Percentiles rank a stretch among this genome's conserved stretches.
Evolutionary conservation across 768 basidiomycete species (phyloP).

Genomic region (Russula lepida): DNA sequence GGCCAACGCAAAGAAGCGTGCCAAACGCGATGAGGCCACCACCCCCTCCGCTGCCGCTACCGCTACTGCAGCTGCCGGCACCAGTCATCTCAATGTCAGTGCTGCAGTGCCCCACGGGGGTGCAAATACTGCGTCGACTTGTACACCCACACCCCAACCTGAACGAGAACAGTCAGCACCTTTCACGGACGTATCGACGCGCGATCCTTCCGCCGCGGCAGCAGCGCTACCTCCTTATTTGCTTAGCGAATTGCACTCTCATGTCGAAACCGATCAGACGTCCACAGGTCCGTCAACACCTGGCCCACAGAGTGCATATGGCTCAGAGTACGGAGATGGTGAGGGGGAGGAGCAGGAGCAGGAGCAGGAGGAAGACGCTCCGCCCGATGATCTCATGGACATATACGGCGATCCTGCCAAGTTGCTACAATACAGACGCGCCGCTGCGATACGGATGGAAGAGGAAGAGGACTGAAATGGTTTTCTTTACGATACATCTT

Average conservation of each 20-base stretch:
- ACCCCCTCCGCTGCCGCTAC: not conserved
- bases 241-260: constrained; percentile 4
- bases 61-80: not conserved
- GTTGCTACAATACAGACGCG: constrained; percentile 14
- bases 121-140: not conserved
- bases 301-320: constrained; percentile 16
- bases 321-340: constrained; percentile 16
- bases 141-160: constrained; percentile 13
- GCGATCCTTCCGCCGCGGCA: not conserved
- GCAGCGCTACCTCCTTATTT: constrained; percentile 13
- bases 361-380: constrained; percentile 15
- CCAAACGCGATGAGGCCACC: constrained; percentile 31
- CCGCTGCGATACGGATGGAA: constrained; percentile 16
- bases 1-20: constrained; percentile 43
- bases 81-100: too few relatives aligned
- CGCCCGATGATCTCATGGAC: constrained; percentile 8
- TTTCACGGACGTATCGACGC: constrained; percentile 3
- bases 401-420: constrained; percentile 16
- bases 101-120: not conserved
- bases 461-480: constrained; percentile 17
- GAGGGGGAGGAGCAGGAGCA: constrained; percentile 13
- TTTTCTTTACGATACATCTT: too few relatives aligned
- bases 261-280: constrained; percentile 18
- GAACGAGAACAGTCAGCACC: constrained; percentile 12
- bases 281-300: constrained; percentile 19